phyloP scores from a whole-genome alignment of 208 protist genomes.

The Porcisia deanei region DNA sequence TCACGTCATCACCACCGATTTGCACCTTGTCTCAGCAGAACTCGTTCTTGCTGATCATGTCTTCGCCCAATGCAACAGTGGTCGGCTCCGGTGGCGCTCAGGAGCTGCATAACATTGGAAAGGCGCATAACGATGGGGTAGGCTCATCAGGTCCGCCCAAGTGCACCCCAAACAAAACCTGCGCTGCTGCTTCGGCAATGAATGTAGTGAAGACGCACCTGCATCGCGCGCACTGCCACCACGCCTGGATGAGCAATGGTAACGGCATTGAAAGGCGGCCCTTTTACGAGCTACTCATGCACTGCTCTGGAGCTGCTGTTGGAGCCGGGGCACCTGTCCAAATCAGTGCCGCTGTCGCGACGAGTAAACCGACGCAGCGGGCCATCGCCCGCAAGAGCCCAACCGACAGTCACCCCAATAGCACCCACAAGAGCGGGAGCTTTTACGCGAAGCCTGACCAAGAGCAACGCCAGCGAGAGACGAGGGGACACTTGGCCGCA shows the following conservation, averaged over 20 bases:
- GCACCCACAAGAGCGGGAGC: constrained; percentile 32
- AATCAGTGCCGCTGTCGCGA: constrained; percentile 1
- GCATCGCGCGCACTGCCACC: constrained; percentile 28
- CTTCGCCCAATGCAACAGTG: background rate
- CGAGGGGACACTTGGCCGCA: background rate
- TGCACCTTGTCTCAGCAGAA: background rate
- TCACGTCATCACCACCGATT: too few relatives aligned
- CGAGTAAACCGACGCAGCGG: background rate
- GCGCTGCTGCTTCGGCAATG: background rate
- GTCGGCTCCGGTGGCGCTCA: background rate
- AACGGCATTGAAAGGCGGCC: constrained; percentile 35
- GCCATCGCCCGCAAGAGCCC: constrained; percentile 4
- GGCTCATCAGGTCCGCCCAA: constrained; percentile 12
- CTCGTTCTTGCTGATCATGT: constrained; percentile 9
- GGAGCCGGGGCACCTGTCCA: background rate
- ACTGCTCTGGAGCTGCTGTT: constrained; percentile 28
- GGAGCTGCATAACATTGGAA: background rate
- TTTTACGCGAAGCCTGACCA: constrained; percentile 27
- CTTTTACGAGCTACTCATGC: constrained; percentile 53
- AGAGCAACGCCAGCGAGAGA: constrained; percentile 11
- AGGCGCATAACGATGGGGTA: background rate
- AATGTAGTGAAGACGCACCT: constrained; percentile 16
- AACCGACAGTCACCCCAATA: constrained; percentile 45
- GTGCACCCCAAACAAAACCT: background rate
- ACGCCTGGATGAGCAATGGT: constrained; percentile 36